Conservation (phyloP, 768 basidiomycete species). For the Trametes cubensis region DNA sequence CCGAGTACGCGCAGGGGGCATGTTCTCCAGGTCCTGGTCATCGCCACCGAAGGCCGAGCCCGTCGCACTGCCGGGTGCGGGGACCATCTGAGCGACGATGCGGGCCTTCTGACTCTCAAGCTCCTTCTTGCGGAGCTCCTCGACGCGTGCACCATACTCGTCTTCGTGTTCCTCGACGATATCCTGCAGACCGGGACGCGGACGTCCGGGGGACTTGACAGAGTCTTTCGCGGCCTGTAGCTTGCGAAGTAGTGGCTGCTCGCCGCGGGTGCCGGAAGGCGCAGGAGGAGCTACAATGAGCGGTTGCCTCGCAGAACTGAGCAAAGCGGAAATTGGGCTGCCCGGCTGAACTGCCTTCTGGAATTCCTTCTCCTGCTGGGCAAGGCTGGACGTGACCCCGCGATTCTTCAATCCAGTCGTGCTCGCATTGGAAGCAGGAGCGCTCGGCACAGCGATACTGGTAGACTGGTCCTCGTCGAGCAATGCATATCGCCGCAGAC, state of each 20-base stretch:
- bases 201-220: conserved; percentile 57
- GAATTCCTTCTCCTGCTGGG: conserved; percentile 95
- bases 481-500: conserved; percentile 60
- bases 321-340: conserved; percentile 88
- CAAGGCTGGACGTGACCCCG: conserved; percentile 62
- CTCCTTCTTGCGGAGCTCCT: conserved; percentile 62
- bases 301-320: conserved; percentile 88
- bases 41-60: conserved; percentile 26
- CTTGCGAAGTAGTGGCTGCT: conserved; percentile 54
- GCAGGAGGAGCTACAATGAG: conserved; percentile 59
- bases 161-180: conserved; percentile 44
- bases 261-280: conserved; percentile 35
- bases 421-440: conserved; percentile 26
- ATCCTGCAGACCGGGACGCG: conserved; percentile 47
- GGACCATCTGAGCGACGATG: conserved; percentile 93
- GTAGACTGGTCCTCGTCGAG: conserved; percentile 64
- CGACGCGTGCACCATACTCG: conserved; percentile 42
- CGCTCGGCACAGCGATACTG: conserved; percentile 47
- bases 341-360: conserved; percentile 94
- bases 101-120: conserved; percentile 89
- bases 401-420: conserved; percentile 30
- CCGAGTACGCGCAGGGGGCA: conserved; percentile 36
- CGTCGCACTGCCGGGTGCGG: conserved; percentile 42
- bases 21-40: conserved; percentile 37
- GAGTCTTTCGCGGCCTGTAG: conserved; percentile 51